These are phyloP conservation scores for Paratinospora sagittata DNA, from an alignment of 164 flowering plant genomes.

Conservation along the genomic window DNA sequence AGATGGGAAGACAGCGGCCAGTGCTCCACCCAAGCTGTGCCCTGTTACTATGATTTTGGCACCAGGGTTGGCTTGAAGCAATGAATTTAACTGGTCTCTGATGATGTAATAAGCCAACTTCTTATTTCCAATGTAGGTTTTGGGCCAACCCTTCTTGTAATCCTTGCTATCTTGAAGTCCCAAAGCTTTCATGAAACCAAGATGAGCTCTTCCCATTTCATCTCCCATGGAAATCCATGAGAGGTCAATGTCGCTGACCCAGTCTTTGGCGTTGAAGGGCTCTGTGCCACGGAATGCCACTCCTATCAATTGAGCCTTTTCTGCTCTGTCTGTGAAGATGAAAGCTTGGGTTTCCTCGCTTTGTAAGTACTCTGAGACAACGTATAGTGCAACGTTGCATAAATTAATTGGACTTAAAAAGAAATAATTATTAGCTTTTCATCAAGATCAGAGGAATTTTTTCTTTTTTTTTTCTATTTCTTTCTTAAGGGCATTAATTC, in stretches of 20 bases:
- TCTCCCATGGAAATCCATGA: constrained; percentile 43
- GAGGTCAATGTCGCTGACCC: constrained; percentile 53
- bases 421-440: too few relatives aligned
- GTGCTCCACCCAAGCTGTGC: constrained; percentile 66
- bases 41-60: constrained; percentile 52
- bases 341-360: constrained; percentile 39
- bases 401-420: too few relatives aligned
- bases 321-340: constrained; percentile 29
- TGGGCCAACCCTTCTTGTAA: constrained; percentile 43
- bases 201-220: constrained; percentile 45
- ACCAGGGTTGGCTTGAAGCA: constrained; percentile 19
- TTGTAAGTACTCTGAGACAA: constrained; percentile 35
- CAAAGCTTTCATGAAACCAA: constrained; percentile 68
- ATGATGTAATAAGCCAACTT: constrained; percentile 46
- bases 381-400: too few relatives aligned
- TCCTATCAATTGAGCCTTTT: constrained; percentile 29
- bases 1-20: constrained; percentile 50
- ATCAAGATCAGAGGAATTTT: too few relatives aligned
- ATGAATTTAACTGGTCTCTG: constrained; percentile 28
- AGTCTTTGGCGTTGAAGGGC: constrained; percentile 41
- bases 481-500: too few relatives aligned
- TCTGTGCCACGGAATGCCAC: constrained; percentile 78
- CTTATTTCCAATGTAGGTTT: constrained; percentile 13
- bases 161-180: constrained; percentile 39
- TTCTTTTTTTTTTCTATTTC: too few relatives aligned